Evolutionary conservation across 2,329 filamentous ascomycete genomes (phyloP), one percentile per base, ranked within the genome.

Genomic region (Colletotrichum falcatum): DNA sequence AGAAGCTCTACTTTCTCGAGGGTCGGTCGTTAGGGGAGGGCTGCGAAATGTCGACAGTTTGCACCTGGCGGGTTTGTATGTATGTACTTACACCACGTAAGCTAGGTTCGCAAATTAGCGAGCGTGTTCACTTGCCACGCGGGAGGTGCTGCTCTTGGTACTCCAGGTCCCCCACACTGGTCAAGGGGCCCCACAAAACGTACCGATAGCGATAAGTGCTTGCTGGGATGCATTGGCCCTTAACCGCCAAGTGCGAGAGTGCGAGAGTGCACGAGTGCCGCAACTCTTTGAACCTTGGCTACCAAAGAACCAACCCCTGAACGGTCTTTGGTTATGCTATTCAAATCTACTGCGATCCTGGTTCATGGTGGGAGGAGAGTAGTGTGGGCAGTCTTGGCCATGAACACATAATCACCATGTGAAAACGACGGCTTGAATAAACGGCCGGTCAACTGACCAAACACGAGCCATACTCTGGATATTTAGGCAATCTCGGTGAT

Each of bases 41-140:
- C 67, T 60, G 66, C 61, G 30, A 62, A 53, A 63, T 68, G 68
- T 71, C 59, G 37, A 53, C 60, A 61, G 67, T 66, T 58, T 62
- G 64, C 48, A 59, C 39, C 56, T 49, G 64, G 37, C 65, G 53
- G 53, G 30, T 48, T 56, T 56, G 58, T 23, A 70, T 61, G 51
- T 62, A 70, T 66, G 53, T 67, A 70, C 67, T 70, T 67, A 70
- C 67, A 70, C 67, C 64, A 70, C 64, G 67, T 70, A 70, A 70
- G 68, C 68, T 68, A 33, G 51, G 59, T 59, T n/a, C 56, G 64
- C 65, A 71, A 70, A 71, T 68, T 68, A 71, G 68, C 65, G 65
- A 71, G 68, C 68, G 68, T 71, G 68, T 71, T 71, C 68, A 71
- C 68, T 68, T 71, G 64, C 61, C 68, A 68, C 44, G 59, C 64